Evolutionary conservation across 2,329 filamentous ascomycete species (phyloP), one percentile per base, ranked within the genome.

Genomic region (Neofusicoccum umdonicola): DNA sequence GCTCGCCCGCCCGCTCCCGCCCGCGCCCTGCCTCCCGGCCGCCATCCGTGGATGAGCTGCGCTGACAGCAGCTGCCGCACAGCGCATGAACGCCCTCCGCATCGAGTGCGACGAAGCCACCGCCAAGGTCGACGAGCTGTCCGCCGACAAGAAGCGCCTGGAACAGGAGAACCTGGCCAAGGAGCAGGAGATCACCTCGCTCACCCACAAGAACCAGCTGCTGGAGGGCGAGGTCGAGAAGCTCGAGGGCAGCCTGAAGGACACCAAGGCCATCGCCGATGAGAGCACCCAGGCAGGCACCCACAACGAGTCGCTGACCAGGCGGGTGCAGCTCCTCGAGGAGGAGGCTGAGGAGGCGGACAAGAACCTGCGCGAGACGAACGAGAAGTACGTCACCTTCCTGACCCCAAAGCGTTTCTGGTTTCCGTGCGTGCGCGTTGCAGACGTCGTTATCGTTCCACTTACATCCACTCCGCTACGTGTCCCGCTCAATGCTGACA

Each of bases 281-380:
- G 90, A 94, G 81, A 90, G 91, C 77, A 83, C 88, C 80, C 85
- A 91, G 83, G 88, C 93, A 78, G 90, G 92, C 77, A 91, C 89
- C 77, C 91, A 96, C 82, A 95, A 94, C 81, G 95, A 99, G 84
- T 87, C 90, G 73, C 86, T 99, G 71, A 90, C 92, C 84, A 88
- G 95, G 82, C 92, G 92, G 83, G 85, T 98, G 77, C 92, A 97
- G 84, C 85, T 99, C 71, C 89, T 99, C 72, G 95, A 99, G 84
- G 94, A 98, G 83, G 95, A 99, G 84, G 93, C 93, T 72, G 95
- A 99, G 83, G 88, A 94, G 79, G 92, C 93, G 72, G 95, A 98
- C 82, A 95, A 93, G 89, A 96, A 92, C 70, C 86, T 98, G 77
- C 90, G 94, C 78, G 95, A 98, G 84, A 90, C 93, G 76, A 98